Evolutionary conservation across 192 early-diverging fungal genomes (phyloP).

Genomic region (Backusella tarrabulga): DNA sequence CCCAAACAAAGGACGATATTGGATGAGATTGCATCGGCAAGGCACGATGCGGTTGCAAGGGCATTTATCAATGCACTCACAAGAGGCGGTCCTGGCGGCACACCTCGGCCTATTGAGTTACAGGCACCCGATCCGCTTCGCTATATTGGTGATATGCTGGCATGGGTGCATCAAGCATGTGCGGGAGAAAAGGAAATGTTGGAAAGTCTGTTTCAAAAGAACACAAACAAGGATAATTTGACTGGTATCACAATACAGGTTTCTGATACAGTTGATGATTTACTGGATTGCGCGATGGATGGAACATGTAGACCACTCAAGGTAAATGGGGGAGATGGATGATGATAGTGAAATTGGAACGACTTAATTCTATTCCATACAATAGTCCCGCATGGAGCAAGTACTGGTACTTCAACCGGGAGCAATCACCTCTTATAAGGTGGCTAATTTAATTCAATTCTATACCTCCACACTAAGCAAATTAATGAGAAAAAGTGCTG

Average conservation of each 20-base stretch:
- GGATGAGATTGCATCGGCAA: slow-evolving; percentile 71
- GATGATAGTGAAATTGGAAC: background rate
- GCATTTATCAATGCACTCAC: slow-evolving; percentile 76
- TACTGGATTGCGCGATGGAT: slow-evolving; percentile 71
- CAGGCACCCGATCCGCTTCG: slow-evolving; percentile 90
- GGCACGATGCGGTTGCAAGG: slow-evolving; percentile 61
- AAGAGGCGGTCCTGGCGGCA: slow-evolving; percentile 71
- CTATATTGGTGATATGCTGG: slow-evolving; percentile 95
- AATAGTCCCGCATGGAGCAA: slow-evolving; percentile 71
- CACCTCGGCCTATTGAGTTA: slow-evolving; percentile 87
- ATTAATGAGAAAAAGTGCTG: slow-evolving; percentile 53
- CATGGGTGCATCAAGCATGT: slow-evolving; percentile 93
- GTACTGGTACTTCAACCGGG: slow-evolving; percentile 67
- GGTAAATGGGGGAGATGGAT: slow-evolving; percentile 35
- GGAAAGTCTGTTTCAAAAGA: slow-evolving; percentile 63
- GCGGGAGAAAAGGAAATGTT: slow-evolving; percentile 88
- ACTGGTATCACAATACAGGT: slow-evolving; percentile 5
- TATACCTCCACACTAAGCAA: slow-evolving; percentile 66
- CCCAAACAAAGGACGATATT: slow-evolving; percentile 52
- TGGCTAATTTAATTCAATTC: slow-evolving; percentile 75
- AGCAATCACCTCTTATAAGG: slow-evolving; percentile 63
- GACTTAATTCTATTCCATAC: background rate
- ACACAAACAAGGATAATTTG: background rate
- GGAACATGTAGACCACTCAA: slow-evolving; percentile 74
- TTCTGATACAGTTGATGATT: slow-evolving; percentile 23